Percentiles rank a stretch among this genome's conserved stretches.
These are phyloP conservation scores for Carallia pectinifolia DNA, from an alignment of 345 rosid species.

Conservation along the genomic window DNA sequence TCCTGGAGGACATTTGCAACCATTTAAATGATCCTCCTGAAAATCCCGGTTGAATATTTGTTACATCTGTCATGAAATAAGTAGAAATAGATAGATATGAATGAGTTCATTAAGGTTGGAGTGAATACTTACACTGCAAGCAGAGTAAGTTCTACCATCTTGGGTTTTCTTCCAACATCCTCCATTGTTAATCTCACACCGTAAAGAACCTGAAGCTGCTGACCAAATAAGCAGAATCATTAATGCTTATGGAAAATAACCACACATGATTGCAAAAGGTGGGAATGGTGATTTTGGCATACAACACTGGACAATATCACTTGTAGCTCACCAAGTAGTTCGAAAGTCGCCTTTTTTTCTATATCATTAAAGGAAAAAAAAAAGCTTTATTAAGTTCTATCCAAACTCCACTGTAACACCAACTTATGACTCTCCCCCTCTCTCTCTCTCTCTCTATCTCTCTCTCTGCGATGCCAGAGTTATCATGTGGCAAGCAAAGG, in stretches of 20 bases:
- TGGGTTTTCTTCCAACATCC: conserved; percentile 86
- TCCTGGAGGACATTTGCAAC: conserved; percentile 89
- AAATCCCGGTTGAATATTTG: conserved; percentile 11
- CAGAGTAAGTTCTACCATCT: conserved; percentile 62
- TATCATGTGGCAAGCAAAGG: too few species aligned
- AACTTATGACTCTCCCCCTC: too few species aligned
- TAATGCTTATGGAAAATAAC: neutral
- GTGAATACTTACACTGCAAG: conserved; percentile 60
- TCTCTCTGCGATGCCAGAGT: too few species aligned
- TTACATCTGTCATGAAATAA: neutral
- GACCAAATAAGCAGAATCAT: conserved; percentile 18
- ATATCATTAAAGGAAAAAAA: too few species aligned
- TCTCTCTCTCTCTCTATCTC: too few species aligned
- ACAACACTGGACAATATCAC: too few species aligned
- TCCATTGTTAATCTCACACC: conserved; percentile 75
- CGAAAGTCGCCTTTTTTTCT: too few species aligned
- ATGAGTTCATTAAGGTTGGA: conserved; percentile 11
- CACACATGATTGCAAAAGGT: neutral
- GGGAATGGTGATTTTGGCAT: neutral
- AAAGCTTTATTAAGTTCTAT: too few species aligned
- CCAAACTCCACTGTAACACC: too few species aligned
- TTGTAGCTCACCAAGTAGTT: too few species aligned
- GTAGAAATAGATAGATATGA: neutral
- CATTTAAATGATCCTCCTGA: conserved; percentile 63
- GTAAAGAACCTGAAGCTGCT: conserved; percentile 74